Percentiles rank a stretch among this genome's conserved stretches.
phyloP scores from a whole-genome alignment of 371 early-diverging fungal species.

The Lichtheimia hyalospora region DNA sequence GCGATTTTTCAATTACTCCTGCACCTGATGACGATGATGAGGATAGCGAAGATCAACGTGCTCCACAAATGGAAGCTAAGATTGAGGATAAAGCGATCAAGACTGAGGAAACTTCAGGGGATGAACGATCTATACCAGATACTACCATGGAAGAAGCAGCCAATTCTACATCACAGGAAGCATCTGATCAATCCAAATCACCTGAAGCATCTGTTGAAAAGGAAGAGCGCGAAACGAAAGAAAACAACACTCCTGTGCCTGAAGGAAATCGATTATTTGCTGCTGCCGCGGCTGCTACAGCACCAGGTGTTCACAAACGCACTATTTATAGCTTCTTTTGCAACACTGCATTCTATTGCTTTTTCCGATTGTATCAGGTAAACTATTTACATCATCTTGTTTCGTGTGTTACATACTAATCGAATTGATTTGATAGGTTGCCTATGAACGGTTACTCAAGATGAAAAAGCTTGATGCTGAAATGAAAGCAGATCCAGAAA shows the following conservation, averaged over 20 bases:
- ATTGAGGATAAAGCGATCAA: constrained; percentile 17
- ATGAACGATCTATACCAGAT: constrained; percentile 5
- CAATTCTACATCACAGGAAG: constrained; percentile 20
- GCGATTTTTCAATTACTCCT: constrained; percentile 9
- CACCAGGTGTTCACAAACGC: constrained; percentile 35
- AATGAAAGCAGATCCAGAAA: constrained; percentile 54
- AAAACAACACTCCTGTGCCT: constrained; percentile 4
- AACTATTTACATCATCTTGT: background rate
- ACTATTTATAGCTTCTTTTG: constrained; percentile 63
- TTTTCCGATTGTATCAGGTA: constrained; percentile 88
- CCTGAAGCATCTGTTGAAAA: constrained; percentile 20
- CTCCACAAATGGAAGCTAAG: background rate
- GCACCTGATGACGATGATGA: constrained; percentile 13
- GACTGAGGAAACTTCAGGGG: constrained; percentile 23
- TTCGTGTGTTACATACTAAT: too few species aligned
- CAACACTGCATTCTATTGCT: constrained; percentile 81
- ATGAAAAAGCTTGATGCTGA: constrained; percentile 74
- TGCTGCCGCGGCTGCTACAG: constrained; percentile 57
- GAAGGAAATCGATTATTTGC: constrained; percentile 30
- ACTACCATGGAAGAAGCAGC: constrained; percentile 14
- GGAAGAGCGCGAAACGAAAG: constrained; percentile 3
- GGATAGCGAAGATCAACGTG: background rate
- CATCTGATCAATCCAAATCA: background rate
- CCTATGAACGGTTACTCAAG: constrained; percentile 79
- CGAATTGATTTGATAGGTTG: constrained; percentile 44